These are phyloP conservation scores for Teratosphaeria gauchensis DNA, from an alignment of 2,329 filamentous ascomycete genomes.

Conservation along the genomic window DNA sequence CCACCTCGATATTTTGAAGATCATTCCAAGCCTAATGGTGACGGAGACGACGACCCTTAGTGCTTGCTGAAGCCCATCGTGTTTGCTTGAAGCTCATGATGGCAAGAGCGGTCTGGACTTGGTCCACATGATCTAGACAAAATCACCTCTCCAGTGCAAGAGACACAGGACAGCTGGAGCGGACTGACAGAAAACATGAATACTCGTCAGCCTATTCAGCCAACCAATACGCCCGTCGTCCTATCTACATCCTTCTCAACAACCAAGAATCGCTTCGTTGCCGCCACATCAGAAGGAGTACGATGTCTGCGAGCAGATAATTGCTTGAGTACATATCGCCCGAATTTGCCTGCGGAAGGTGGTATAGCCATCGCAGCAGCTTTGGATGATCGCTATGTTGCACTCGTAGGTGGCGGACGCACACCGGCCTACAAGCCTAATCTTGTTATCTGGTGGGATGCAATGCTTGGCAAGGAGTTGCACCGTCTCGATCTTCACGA, in stretches of 20 bases:
- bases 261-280: constrained; percentile 74
- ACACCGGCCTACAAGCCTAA: constrained; percentile 20
- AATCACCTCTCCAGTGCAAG: not conserved
- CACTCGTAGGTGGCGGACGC: constrained; percentile 78
- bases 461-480: constrained; percentile 63
- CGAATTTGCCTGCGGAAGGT: constrained; percentile 10
- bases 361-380: constrained; percentile 21
- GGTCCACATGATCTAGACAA: not conserved
- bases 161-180: not conserved
- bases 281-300: constrained; percentile 81
- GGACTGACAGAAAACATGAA: constrained; percentile 55
- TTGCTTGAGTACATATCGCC: constrained; percentile 24
- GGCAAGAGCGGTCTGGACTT: not conserved
- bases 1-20: not conserved
- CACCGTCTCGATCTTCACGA: constrained; percentile 72
- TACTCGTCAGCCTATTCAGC: constrained; percentile 75
- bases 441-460: constrained; percentile 64
- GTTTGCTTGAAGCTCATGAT: not conserved
- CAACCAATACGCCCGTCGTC: constrained; percentile 61
- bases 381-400: constrained; percentile 52
- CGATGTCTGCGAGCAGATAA: constrained; percentile 33
- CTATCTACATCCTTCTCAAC: constrained; percentile 80
- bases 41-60: not conserved
- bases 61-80: not conserved
- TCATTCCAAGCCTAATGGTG: not conserved